These are phyloP conservation scores for Pythium rishiriense DNA, from an alignment of 352 stramenopile genomes.

Conservation along the genomic window DNA sequence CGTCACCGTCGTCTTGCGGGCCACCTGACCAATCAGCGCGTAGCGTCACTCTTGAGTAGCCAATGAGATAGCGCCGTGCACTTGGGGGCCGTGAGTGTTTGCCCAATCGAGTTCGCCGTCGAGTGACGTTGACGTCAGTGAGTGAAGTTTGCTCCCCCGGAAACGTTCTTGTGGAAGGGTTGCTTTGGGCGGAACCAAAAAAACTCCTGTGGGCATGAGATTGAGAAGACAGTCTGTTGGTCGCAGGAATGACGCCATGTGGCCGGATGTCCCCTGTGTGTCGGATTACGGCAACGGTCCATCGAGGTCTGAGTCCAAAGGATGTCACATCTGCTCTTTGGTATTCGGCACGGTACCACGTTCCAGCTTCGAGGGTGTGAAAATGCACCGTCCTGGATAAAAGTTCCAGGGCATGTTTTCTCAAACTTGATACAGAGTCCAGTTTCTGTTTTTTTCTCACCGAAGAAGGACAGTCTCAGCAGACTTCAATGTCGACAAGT, in stretches of 20 bases:
- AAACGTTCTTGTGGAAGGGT: slow-evolving; percentile 10
- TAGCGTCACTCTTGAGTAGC: slow-evolving; percentile 4
- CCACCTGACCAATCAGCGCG: slow-evolving; percentile 10
- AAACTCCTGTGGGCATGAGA: too few relatives aligned
- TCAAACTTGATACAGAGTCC: not conserved
- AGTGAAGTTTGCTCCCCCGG: slow-evolving; percentile 8
- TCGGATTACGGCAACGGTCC: too few relatives aligned
- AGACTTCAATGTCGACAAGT: not conserved
- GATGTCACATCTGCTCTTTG: too few relatives aligned
- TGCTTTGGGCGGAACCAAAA: too few relatives aligned
- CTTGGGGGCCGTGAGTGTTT: slow-evolving; percentile 11
- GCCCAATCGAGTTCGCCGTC: slow-evolving; percentile 15
- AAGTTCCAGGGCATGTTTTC: slow-evolving; percentile 2
- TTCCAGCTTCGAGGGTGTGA: too few relatives aligned
- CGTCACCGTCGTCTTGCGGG: not conserved
- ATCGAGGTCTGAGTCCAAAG: too few relatives aligned
- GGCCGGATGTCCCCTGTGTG: too few relatives aligned
- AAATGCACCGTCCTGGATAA: too few relatives aligned
- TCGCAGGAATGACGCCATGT: too few relatives aligned
- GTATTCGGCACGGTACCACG: too few relatives aligned
- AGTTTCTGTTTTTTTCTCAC: not conserved
- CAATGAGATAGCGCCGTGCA: slow-evolving; percentile 10
- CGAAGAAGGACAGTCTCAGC: not conserved
- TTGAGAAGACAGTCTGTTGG: too few relatives aligned
- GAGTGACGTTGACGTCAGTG: not conserved